These are phyloP conservation scores for Suhomyces bribrorum DNA, from an alignment of 1,139 yeast genomes.

Conservation along the genomic window DNA sequence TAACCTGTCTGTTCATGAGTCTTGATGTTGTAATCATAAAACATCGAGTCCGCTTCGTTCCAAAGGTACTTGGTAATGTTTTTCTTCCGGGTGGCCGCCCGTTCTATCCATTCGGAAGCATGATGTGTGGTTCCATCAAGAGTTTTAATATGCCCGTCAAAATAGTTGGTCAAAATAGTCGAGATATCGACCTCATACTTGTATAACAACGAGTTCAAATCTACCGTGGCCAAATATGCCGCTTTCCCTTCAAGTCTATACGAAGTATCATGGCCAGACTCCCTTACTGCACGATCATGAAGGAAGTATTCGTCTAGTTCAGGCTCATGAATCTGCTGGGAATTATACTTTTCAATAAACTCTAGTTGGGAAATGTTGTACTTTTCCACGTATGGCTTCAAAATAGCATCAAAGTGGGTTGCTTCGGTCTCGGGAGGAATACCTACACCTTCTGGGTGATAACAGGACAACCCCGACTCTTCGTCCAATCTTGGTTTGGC, in stretches of 20 bases:
- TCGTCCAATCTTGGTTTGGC: constrained; percentile 70
- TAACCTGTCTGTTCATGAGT: constrained; percentile 58
- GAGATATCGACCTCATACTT: constrained; percentile 91
- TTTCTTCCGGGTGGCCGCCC: constrained; percentile 56
- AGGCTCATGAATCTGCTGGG: constrained; percentile 68
- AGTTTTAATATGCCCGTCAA: constrained; percentile 47
- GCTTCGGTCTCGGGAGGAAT: constrained; percentile 97
- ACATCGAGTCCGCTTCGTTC: constrained; percentile 79
- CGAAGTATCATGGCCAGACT: constrained; percentile 94
- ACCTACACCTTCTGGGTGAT: constrained; percentile 87
- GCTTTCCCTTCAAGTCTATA: constrained; percentile 88
- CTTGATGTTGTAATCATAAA: constrained; percentile 80
- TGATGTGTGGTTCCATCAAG: constrained; percentile 45
- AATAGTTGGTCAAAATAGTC: constrained; percentile 55
- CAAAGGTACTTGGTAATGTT: constrained; percentile 73
- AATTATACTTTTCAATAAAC: constrained; percentile 70
- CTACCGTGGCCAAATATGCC: constrained; percentile 89
- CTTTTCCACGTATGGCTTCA: constrained; percentile 69
- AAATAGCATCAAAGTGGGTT: constrained; percentile 76
- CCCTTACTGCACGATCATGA: constrained; percentile 95
- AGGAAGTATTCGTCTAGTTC: constrained; percentile 82
- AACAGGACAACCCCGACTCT: constrained; percentile 82
- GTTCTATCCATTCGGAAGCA: constrained; percentile 58
- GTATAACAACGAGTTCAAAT: constrained; percentile 80
- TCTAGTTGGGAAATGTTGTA: constrained; percentile 63